These are phyloP conservation scores for Phaseolus lunatus DNA, from an alignment of 306 rosid genomes.

Conservation along the genomic window DNA sequence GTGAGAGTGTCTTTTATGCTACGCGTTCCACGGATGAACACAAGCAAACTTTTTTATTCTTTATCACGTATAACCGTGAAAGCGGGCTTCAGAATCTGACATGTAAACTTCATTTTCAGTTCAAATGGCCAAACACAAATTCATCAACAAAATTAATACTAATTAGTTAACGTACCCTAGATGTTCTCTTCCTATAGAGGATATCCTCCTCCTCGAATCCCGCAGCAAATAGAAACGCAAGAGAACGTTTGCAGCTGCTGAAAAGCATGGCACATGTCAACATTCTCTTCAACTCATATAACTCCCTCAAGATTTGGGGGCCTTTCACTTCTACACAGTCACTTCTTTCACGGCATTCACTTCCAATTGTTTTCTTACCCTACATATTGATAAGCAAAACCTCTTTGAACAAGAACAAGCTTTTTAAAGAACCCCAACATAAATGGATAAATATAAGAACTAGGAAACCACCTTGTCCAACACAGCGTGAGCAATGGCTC, in stretches of 20 bases:
- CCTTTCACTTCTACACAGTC: not conserved
- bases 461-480: not conserved
- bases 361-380: not conserved
- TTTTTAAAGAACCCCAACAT: not conserved
- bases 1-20: conserved; percentile 94
- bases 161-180: not conserved
- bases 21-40: conserved; percentile 93
- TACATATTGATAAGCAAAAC: not conserved
- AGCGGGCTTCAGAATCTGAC: conserved; percentile 89
- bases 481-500: not conserved
- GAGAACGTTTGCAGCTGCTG: not conserved
- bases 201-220: not conserved
- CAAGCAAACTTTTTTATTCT: conserved; percentile 75
- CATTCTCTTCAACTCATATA: not conserved
- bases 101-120: not conserved
- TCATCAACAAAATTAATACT: no score
- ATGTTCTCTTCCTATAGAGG: not conserved
- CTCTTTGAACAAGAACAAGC: no score
- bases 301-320: not conserved
- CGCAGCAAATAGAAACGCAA: not conserved
- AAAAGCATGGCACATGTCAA: not conserved
- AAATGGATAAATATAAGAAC: not conserved
- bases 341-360: not conserved
- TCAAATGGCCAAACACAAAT: not conserved
- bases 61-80: conserved; percentile 79